Percentiles rank a stretch among this genome's conserved stretches.
Conservation (phyloP, 1,284 basidiomycete genomes). For the Ustilago lituana region DNA sequence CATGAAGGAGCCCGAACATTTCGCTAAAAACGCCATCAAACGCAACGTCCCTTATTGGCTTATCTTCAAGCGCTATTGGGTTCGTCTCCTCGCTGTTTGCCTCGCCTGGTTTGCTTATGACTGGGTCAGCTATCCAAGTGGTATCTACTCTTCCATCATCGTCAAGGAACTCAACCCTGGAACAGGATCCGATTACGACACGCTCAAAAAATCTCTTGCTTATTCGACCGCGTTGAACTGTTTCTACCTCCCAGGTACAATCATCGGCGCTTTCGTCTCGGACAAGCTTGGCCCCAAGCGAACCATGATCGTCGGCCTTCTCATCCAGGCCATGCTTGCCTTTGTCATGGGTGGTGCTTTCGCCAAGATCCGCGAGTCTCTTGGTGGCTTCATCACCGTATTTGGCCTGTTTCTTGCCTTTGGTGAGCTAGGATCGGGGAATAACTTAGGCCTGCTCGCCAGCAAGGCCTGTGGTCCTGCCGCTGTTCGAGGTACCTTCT, state of each 20-base stretch:
- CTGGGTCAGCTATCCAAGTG: constrained; percentile 66
- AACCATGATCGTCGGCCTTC: constrained; percentile 58
- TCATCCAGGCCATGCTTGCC: constrained; percentile 69
- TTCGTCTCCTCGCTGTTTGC: constrained; percentile 76
- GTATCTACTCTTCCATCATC: constrained; percentile 84
- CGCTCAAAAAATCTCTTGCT: constrained; percentile 37
- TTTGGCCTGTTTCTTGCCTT: constrained; percentile 90
- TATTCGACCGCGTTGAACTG: constrained; percentile 69
- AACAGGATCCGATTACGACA: constrained; percentile 27
- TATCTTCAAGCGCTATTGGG: constrained; percentile 82
- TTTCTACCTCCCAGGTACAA: constrained; percentile 73
- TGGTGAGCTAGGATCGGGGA: constrained; percentile 75
- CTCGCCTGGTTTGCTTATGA: constrained; percentile 73
- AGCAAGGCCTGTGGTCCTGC: constrained; percentile 54
- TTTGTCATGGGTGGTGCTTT: constrained; percentile 70
- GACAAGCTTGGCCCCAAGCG: constrained; percentile 63
- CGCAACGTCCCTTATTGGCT: constrained; percentile 79
- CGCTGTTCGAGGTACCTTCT: constrained; percentile 57
- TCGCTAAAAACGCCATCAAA: constrained; percentile 79
- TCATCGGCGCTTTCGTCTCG: constrained; percentile 80
- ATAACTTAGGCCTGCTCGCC: constrained; percentile 61
- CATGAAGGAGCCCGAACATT: constrained; percentile 80
- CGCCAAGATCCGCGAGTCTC: constrained; percentile 36
- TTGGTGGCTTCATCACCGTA: constrained; percentile 73
- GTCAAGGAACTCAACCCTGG: constrained; percentile 74